These are phyloP conservation scores for Boletus edulis DNA, from an alignment of 768 basidiomycete genomes.

Conservation along the genomic window DNA sequence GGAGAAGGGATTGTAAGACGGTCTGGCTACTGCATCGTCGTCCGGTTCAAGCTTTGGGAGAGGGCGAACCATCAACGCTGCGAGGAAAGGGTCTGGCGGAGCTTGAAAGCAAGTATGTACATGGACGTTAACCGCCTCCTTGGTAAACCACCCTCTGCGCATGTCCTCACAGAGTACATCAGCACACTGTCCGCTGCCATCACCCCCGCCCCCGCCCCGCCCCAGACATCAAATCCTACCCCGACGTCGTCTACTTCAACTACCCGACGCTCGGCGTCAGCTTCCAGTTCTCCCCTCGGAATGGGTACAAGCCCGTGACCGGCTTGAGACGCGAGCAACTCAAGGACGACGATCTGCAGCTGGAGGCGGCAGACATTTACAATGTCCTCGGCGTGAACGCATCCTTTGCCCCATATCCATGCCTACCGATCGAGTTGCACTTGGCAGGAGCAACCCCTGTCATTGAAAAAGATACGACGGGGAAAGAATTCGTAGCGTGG, in stretches of 20 bases:
- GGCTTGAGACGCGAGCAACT: conserved; percentile 47
- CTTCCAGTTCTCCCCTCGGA: conserved; percentile 66
- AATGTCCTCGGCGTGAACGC: conserved; percentile 46
- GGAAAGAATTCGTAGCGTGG: conserved; percentile 70
- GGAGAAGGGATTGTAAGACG: background rate
- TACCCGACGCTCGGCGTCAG: conserved; percentile 80
- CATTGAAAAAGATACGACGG: conserved; percentile 53
- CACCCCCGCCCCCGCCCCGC: conserved; percentile 37
- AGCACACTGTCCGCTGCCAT: conserved; percentile 29
- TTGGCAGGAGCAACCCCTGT: conserved; percentile 39
- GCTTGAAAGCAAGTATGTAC: conserved; percentile 11
- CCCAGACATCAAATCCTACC: conserved; percentile 74
- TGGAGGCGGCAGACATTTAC: conserved; percentile 84
- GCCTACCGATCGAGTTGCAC: conserved; percentile 49
- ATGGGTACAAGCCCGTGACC: conserved; percentile 57
- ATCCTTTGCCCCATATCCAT: conserved; percentile 54
- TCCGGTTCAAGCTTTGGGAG: conserved; percentile 17
- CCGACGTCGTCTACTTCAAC: conserved; percentile 86
- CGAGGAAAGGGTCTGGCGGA: conserved; percentile 18
- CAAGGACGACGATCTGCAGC: conserved; percentile 45
- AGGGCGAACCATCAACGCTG: conserved; percentile 22
- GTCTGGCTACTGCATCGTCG: conserved; percentile 2
- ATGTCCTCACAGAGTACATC: conserved; percentile 43
- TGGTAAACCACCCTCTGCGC: conserved; percentile 50
- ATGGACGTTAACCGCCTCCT: conserved; percentile 41